Base-by-base conservation (phyloP, 148 eudicot species). In the Pouteria glomerata region DNA sequence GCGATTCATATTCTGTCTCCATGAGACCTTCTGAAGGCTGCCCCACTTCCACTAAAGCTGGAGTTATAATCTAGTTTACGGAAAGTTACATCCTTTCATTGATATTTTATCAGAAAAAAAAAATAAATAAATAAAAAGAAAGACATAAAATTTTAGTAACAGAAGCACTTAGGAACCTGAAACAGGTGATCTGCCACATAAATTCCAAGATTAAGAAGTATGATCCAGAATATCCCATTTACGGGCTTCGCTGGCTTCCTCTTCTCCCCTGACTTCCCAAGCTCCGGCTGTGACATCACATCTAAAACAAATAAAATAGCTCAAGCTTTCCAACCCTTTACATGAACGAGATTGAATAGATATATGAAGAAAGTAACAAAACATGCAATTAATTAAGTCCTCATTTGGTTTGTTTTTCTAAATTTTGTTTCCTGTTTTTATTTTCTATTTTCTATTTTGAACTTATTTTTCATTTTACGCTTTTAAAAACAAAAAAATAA, bases 211-310 rank as follows among this genome's bases (percentile, higher is more conserved):
- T 95, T 95, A 37, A 95, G 89, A 64, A 95, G 97, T 76, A 95
- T 66, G 81, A 95, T 92, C 96, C 96, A 95, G 82, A 89, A 92
- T 67, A 95, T 65, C 55, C 97, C 99, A 75, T 88, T 91, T 63
- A 85, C 96, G 44, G 80, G 87, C 88, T 87, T 95, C 74, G 81
- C 93, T 11, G 82, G 89, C 78, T 85, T 91, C 72, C 69, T 77
- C 74, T 64, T 88, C 64, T 66, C 79, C 55, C 77, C 82, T 37
- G 82, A 82, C 79, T 79, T 88, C 80, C 87, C 89, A 65, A 95
- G 83, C 72, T 95, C 99, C 78, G 92, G 86, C 84, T 86, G 90
- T 58, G 96, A 86, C 58, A 83, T 85, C 73, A 90, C 81, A 83
- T 90, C 99, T 95, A 77, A 61, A 34, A 81, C 75, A 82, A 44